These are phyloP conservation scores for Bipolaris sorokiniana DNA, from an alignment of 2,329 filamentous ascomycete species.

Conservation along the genomic window DNA sequence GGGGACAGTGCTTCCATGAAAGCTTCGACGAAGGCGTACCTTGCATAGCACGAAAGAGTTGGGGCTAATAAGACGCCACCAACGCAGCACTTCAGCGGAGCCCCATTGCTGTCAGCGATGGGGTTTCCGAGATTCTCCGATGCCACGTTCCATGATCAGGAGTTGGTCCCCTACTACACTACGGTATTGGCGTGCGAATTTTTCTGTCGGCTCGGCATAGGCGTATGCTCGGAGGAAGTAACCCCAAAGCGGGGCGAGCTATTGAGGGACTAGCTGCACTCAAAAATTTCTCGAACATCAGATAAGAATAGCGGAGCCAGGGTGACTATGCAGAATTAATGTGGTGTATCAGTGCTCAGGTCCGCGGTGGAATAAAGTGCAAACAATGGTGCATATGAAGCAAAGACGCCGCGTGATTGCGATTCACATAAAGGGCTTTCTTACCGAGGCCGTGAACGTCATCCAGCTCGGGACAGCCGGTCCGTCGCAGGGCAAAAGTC, in stretches of 20 bases:
- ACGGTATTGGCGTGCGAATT: slow-evolving; percentile 30
- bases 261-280: slow-evolving; percentile 29
- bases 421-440: slow-evolving; percentile 9
- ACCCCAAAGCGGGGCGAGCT: slow-evolving; percentile 35
- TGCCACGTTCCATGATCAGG: slow-evolving; percentile 24
- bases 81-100: slow-evolving; percentile 24
- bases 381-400: neutral
- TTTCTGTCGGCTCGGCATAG: slow-evolving; percentile 31
- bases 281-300: slow-evolving; percentile 32
- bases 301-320: slow-evolving; percentile 38
- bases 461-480: slow-evolving; percentile 26
- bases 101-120: slow-evolving; percentile 17
- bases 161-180: slow-evolving; percentile 6
- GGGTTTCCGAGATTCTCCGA: slow-evolving; percentile 33
- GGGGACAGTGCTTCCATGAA: slow-evolving; percentile 16
- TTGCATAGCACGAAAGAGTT: slow-evolving; percentile 27
- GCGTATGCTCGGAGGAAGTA: slow-evolving; percentile 34
- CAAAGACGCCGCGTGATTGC: neutral
- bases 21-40: slow-evolving; percentile 25
- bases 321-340: slow-evolving; percentile 7
- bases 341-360: slow-evolving; percentile 9
- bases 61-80: slow-evolving; percentile 29
- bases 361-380: neutral
- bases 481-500: slow-evolving; percentile 27
- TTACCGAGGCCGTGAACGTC: slow-evolving; percentile 21